Base-by-base conservation (phyloP, 73 alveolate species). In the Urostyla sp. region DNA sequence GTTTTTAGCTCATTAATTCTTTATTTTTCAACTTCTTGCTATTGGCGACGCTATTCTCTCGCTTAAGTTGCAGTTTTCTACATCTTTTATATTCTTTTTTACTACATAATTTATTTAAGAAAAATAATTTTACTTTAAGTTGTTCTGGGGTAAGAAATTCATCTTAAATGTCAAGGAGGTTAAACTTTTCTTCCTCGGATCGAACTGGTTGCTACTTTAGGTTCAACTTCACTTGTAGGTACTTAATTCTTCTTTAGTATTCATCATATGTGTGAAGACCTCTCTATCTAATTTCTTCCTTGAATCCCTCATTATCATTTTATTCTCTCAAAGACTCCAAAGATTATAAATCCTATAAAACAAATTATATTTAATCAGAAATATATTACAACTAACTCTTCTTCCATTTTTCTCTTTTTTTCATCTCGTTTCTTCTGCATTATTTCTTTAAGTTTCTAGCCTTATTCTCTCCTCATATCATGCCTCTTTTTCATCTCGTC, bases 81-180 rank as follows among this genome's bases (percentile, higher is more conserved):
- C 98, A 95, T 95, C 79, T 95, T 95, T 75, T 95, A 94, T 1
- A 95, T 92, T 59, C 97, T 54, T 85, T 95, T 95, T 91, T 87
- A 80, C 60, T 49, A n/a, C n/a, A n/a, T n/a, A n/a, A n/a, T n/a
- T n/a, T n/a, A n/a, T n/a, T n/a, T n/a, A n/a, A n/a, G n/a, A n/a
- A n/a, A n/a, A n/a, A n/a, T n/a, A n/a, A n/a, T n/a, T n/a, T n/a
- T n/a, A n/a, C n/a, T 38, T 34, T 95, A 52, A 84, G 81, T 67
- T 91, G 94, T 52, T 95, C 99, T 57, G 89, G 89, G 0, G 96
- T 87, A 56, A 95, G 91, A 49, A 90, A 90, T 72, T 90, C 96
- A 85, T 95, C 99, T 8, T 93, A 91, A 80, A 95, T 89, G 38
- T 87, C 89, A 30, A 95, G 72, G 72, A 95, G 85, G 75, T 88